Evolutionary conservation across 2,329 filamentous ascomycete genomes (phyloP).

Genomic region (Claviceps pazoutovae): DNA sequence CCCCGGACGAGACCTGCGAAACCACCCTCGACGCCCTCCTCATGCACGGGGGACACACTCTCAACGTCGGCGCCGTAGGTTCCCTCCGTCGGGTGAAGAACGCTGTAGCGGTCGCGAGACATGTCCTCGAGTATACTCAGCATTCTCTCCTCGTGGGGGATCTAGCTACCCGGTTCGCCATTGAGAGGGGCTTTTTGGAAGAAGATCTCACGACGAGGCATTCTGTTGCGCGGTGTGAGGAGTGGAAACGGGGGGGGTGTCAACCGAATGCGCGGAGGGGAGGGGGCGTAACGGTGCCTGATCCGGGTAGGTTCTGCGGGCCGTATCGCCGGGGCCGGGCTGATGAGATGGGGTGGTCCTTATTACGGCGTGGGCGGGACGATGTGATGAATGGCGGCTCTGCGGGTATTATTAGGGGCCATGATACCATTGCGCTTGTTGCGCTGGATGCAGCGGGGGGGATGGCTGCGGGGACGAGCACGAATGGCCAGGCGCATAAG

Average conservation of each 20-base stretch:
- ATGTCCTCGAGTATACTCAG: slow-evolving; percentile 35
- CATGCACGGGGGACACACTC: slow-evolving; percentile 36
- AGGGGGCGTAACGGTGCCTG: slow-evolving; percentile 22
- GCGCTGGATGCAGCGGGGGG: slow-evolving; percentile 26
- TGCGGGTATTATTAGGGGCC: slow-evolving; percentile 8
- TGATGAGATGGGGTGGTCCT: too few relatives aligned
- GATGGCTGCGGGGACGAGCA: slow-evolving; percentile 42
- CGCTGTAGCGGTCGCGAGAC: slow-evolving; percentile 35
- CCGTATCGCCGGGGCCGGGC: slow-evolving; percentile 22
- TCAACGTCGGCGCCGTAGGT: slow-evolving; percentile 40
- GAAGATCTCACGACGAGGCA: slow-evolving; percentile 29
- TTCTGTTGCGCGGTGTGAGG: slow-evolving; percentile 25
- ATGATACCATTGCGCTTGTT: slow-evolving; percentile 42
- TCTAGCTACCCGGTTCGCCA: slow-evolving; percentile 37
- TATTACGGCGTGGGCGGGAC: too few relatives aligned
- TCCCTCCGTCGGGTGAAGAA: slow-evolving; percentile 33
- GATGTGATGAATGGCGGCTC: too few relatives aligned
- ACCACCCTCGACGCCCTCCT: slow-evolving; percentile 46
- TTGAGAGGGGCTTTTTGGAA: slow-evolving; percentile 34
- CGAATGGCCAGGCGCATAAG: slow-evolving; percentile 40
- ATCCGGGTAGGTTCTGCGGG: slow-evolving; percentile 29
- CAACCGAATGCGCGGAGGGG: slow-evolving; percentile 34
- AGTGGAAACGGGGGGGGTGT: slow-evolving; percentile 29
- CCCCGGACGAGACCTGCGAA: slow-evolving; percentile 41
- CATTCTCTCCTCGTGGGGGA: slow-evolving; percentile 40